Evolutionary conservation across 352 stramenopile genomes (phyloP).

Genomic region (Phytophthora fragariaefolia): DNA sequence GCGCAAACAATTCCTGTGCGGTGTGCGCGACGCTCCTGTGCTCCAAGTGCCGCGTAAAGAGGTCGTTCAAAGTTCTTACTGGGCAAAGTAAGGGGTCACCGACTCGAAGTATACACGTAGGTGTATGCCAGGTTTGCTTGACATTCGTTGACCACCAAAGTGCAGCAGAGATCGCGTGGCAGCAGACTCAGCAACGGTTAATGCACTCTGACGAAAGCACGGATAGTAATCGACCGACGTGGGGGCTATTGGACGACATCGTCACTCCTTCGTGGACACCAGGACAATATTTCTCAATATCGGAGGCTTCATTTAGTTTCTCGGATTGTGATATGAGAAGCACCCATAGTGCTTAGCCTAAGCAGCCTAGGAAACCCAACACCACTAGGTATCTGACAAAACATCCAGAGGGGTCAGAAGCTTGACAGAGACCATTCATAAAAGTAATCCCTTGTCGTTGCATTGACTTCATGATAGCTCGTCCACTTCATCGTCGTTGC

Average conservation of each 20-base stretch:
- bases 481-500: too few species aligned
- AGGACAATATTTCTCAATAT: conserved; percentile 19
- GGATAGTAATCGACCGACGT: conserved; percentile 16
- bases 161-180: conserved; percentile 14
- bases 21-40: conserved; percentile 14
- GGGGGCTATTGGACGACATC: conserved; percentile 14
- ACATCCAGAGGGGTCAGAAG: too few species aligned
- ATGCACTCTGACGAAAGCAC: conserved; percentile 4
- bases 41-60: conserved; percentile 18
- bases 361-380: background rate
- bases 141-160: conserved; percentile 3
- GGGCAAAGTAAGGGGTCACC: conserved; percentile 5
- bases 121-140: conserved; percentile 16
- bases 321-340: conserved; percentile 9
- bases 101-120: conserved; percentile 16
- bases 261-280: conserved; percentile 12
- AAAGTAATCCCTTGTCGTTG: too few species aligned
- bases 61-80: conserved; percentile 22
- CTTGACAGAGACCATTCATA: too few species aligned
- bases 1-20: conserved; percentile 10
- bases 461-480: too few species aligned
- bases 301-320: conserved; percentile 16
- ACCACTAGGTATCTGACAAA: too few species aligned
- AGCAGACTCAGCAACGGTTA: conserved; percentile 17
- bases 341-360: conserved; percentile 6